phyloP scores from a whole-genome alignment of 2,329 filamentous ascomycete species.

The Epichloe sp. region DNA sequence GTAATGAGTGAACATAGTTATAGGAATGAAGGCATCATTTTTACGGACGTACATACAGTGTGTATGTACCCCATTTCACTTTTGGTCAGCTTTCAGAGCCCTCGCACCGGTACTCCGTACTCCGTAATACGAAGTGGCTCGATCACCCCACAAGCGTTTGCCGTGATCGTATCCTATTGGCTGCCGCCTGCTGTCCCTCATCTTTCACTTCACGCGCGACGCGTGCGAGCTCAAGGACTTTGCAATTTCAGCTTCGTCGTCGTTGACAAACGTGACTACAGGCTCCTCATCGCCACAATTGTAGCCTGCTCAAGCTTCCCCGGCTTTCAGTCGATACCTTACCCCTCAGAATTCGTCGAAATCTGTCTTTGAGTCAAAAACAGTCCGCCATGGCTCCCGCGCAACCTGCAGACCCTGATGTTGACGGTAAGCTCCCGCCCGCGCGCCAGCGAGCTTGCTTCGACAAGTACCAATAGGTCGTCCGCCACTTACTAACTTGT shows the following conservation, averaged over 20 bases:
- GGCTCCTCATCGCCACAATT: not conserved
- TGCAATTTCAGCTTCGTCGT: conserved; percentile 5
- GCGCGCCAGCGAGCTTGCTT: not conserved
- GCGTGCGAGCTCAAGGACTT: conserved; percentile 13
- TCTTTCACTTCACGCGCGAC: conserved; percentile 24
- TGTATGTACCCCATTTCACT: too few relatives aligned
- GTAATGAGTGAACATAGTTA: too few relatives aligned
- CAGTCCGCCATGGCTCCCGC: conserved; percentile 21
- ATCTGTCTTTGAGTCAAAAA: not conserved
- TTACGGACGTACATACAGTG: too few relatives aligned
- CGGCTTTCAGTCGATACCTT: not conserved
- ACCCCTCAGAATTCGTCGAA: too few relatives aligned
- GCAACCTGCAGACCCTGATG: conserved; percentile 22
- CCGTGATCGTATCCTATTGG: not conserved
- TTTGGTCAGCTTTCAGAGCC: too few relatives aligned
- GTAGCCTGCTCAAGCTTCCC: not conserved
- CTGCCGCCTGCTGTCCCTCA: not conserved
- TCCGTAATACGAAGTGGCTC: too few relatives aligned
- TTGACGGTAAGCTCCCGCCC: conserved; percentile 18
- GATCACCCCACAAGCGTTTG: conserved; percentile 9
- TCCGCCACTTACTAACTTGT: conserved; percentile 3
- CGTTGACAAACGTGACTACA: conserved; percentile 16
- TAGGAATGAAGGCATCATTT: too few relatives aligned
- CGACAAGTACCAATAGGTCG: not conserved
- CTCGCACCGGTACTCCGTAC: too few relatives aligned